phyloP scores from a whole-genome alignment of 108 stramenopile genomes.

The Skeletonema tropicum region DNA sequence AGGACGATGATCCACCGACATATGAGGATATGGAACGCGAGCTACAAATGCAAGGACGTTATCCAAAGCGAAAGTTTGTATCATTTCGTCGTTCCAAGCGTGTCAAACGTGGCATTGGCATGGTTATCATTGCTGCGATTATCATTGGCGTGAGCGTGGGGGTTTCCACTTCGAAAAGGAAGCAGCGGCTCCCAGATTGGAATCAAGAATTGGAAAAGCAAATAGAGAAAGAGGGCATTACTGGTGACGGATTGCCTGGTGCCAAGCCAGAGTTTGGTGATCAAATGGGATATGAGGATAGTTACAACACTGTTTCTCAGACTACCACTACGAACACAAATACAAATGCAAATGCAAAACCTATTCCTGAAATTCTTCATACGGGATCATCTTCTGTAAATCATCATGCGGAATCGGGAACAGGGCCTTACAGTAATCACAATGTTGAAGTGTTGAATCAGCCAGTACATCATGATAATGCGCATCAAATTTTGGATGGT shows the following conservation, averaged over 20 bases:
- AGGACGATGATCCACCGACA: neutral
- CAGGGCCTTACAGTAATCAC: neutral
- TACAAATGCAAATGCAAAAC: neutral
- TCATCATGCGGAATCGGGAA: neutral
- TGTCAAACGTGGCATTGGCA: conserved; percentile 9
- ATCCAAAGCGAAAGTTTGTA: neutral
- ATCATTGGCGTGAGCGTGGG: conserved; percentile 15
- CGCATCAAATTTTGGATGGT: conserved; percentile 5
- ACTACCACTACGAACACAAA: neutral
- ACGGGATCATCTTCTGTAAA: neutral
- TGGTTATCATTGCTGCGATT: neutral
- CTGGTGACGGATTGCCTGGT: neutral
- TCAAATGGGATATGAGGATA: conserved; percentile 5
- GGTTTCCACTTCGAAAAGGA: conserved; percentile 11
- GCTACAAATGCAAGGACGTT: neutral
- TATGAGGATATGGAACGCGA: conserved; percentile 2
- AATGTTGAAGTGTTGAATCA: neutral
- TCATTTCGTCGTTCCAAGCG: conserved; percentile 2
- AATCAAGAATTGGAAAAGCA: conserved; percentile 12
- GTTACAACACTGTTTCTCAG: neutral
- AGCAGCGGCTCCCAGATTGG: conserved; percentile 9
- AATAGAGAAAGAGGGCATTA: neutral
- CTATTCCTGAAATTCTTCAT: neutral
- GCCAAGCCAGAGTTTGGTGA: neutral
- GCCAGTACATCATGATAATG: neutral